Evolutionary conservation across 2,329 filamentous ascomycete genomes (phyloP).

Genomic region (Myriosclerotinia duriaeana): DNA sequence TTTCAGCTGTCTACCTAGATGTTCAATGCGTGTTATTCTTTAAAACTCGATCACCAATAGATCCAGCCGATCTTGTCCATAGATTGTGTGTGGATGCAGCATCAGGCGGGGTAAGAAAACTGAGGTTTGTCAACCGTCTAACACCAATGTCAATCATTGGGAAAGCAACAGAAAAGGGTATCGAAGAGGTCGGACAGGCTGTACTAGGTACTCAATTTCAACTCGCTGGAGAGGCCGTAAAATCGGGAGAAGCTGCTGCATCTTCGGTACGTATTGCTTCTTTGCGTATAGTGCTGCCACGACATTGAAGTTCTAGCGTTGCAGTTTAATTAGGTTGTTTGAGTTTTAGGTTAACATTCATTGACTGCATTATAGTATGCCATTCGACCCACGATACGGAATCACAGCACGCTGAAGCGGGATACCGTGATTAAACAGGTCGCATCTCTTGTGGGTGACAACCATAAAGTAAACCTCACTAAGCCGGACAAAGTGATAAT

Average conservation of each 20-base stretch:
- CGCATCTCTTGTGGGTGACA: constrained; percentile 48
- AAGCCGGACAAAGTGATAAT: constrained; percentile 77
- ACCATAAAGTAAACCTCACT: constrained; percentile 76
- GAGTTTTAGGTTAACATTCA: background rate
- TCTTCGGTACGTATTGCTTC: constrained; percentile 24
- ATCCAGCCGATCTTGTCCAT: constrained; percentile 55
- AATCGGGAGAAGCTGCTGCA: constrained; percentile 30
- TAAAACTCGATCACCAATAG: constrained; percentile 54
- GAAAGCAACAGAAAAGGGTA: constrained; percentile 67
- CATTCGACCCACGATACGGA: constrained; percentile 76
- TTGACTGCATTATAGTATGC: constrained; percentile 62
- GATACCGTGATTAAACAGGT: constrained; percentile 70
- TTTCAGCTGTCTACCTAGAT: constrained; percentile 54
- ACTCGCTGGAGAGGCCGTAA: constrained; percentile 41
- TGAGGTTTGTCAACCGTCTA: constrained; percentile 60
- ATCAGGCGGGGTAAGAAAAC: constrained; percentile 48
- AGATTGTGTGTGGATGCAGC: constrained; percentile 56
- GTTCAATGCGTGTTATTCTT: constrained; percentile 66
- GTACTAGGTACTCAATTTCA: constrained; percentile 64
- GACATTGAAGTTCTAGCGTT: constrained; percentile 14
- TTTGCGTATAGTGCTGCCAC: constrained; percentile 20
- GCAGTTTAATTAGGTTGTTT: constrained; percentile 14
- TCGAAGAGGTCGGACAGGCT: constrained; percentile 62
- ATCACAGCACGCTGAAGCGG: constrained; percentile 67
- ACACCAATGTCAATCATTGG: constrained; percentile 55